A percentile compares a stretch with the other conserved stretches of the same genome.
Evolutionary conservation across 1,284 basidiomycete genomes (phyloP).

Genomic region (Malassezia dermatis): DNA sequence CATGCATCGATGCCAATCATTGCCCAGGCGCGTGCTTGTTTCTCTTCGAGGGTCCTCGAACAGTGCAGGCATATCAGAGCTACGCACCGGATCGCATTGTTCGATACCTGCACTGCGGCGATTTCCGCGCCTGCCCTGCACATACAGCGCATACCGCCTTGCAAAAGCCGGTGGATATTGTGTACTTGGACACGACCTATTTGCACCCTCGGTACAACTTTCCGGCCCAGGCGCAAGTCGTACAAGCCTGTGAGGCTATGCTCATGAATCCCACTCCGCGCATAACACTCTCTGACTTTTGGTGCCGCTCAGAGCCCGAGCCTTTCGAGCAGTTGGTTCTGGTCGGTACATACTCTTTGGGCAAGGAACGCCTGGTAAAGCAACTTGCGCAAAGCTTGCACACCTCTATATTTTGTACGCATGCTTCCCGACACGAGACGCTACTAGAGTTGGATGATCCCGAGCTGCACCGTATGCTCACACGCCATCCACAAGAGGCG

Average conservation of each 20-base stretch:
- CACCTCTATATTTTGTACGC: slow-evolving; percentile 81
- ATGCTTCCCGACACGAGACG: slow-evolving; percentile 48
- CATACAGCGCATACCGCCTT: slow-evolving; percentile 34
- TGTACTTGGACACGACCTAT: slow-evolving; percentile 95
- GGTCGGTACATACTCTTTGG: slow-evolving; percentile 90
- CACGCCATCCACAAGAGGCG: slow-evolving; percentile 62
- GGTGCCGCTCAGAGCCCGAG: neutral
- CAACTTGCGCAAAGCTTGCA: slow-evolving; percentile 71
- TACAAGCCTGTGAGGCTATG: slow-evolving; percentile 78
- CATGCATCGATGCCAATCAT: slow-evolving; percentile 93
- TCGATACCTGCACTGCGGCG: slow-evolving; percentile 89
- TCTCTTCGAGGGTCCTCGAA: slow-evolving; percentile 83
- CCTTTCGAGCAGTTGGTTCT: slow-evolving; percentile 56
- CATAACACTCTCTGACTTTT: neutral
- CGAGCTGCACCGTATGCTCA: slow-evolving; percentile 69
- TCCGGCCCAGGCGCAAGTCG: slow-evolving; percentile 82
- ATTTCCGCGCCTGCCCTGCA: slow-evolving; percentile 51
- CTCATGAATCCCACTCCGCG: neutral
- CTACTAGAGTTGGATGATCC: slow-evolving; percentile 47
- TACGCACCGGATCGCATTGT: slow-evolving; percentile 53
- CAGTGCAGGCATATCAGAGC: slow-evolving; percentile 53
- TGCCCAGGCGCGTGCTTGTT: slow-evolving; percentile 85
- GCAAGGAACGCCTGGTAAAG: slow-evolving; percentile 93
- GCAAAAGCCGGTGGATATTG: slow-evolving; percentile 58
- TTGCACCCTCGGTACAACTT: slow-evolving; percentile 89